phyloP scores from a whole-genome alignment of 139 green algal genomes.

The Marvania coccoides region DNA sequence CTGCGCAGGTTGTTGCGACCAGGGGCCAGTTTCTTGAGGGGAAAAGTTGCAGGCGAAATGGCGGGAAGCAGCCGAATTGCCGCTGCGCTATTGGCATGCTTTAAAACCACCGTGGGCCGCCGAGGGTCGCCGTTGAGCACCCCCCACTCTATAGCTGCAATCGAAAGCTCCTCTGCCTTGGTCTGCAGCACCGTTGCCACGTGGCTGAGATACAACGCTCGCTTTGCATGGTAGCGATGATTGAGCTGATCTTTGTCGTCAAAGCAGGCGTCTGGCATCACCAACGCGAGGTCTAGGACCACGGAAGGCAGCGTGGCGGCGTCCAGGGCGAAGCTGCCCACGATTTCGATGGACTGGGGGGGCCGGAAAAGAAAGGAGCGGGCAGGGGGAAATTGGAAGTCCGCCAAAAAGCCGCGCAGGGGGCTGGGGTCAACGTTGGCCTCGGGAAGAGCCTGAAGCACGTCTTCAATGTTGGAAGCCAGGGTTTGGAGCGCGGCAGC shows the following conservation, averaged over 20 bases:
- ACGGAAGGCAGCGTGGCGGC: neutral
- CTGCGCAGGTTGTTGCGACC: conserved; percentile 39
- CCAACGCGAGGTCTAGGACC: conserved; percentile 52
- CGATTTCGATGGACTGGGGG: conserved; percentile 8
- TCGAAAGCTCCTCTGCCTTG: conserved; percentile 3
- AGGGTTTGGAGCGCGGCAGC: conserved; percentile 12
- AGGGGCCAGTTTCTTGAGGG: conserved; percentile 42
- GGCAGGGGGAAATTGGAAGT: neutral
- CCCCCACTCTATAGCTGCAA: conserved; percentile 23
- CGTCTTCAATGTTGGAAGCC: conserved; percentile 9
- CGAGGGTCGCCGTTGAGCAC: conserved; percentile 36
- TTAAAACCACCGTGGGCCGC: conserved; percentile 44
- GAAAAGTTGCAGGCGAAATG: conserved; percentile 23
- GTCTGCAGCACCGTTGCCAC: conserved; percentile 29
- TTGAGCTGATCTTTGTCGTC: conserved; percentile 67
- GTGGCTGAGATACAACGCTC: conserved; percentile 50
- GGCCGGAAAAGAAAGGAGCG: conserved; percentile 25
- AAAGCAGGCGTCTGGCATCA: conserved; percentile 54
- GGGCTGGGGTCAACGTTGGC: conserved; percentile 9
- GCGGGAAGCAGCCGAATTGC: conserved; percentile 35
- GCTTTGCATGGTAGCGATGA: conserved; percentile 61
- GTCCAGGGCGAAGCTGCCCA: conserved; percentile 35
- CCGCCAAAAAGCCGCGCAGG: conserved; percentile 17
- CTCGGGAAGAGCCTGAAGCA: conserved; percentile 23
- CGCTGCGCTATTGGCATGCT: neutral